Percentiles rank a stretch among this genome's conserved stretches.
These are phyloP conservation scores for Rhexocercosporidium sp. DNA, from an alignment of 2,329 filamentous ascomycete species.

Conservation along the genomic window DNA sequence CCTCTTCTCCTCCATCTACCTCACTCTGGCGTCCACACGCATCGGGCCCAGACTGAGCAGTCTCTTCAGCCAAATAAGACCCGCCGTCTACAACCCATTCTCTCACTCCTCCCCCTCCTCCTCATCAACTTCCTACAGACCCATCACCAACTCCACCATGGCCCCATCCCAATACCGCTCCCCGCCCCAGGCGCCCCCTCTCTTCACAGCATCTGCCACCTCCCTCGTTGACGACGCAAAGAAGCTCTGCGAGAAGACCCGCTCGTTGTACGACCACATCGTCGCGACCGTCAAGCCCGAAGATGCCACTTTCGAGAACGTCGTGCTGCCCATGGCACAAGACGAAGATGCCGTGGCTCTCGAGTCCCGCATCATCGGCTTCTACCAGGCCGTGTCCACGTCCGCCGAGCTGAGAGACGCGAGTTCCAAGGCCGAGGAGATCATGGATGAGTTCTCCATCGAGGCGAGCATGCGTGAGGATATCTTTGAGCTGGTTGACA, in stretches of 20 bases:
- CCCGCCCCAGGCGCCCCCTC: conserved; percentile 78
- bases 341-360: conserved; percentile 71
- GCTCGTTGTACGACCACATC: conserved; percentile 45
- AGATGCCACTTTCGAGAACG: conserved; percentile 57
- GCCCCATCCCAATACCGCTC: conserved; percentile 69
- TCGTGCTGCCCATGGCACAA: conserved; percentile 69
- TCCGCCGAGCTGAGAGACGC: conserved; percentile 73
- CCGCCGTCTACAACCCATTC: conserved; percentile 23
- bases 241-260: conserved; percentile 59
- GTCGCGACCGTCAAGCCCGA: conserved; percentile 60
- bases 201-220: conserved; percentile 76
- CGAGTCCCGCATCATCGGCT: conserved; percentile 70
- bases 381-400: conserved; percentile 80
- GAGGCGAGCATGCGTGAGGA: conserved; percentile 84
- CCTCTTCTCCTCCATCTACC: conserved; percentile 59
- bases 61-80: conserved; percentile 60
- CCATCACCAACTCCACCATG: conserved; percentile 62
- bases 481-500: conserved; percentile 70
- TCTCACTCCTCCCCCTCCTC: conserved; percentile 11
- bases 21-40: conserved; percentile 69
- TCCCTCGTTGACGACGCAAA: conserved; percentile 71
- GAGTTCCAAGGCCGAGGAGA: conserved; percentile 75
- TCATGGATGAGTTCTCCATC: conserved; percentile 78
- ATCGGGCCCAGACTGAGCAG: conserved; percentile 56
- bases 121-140: conserved; percentile 16